These are phyloP conservation scores for Trichomonas vaginalis DNA, from an alignment of 208 protist species.

Conservation along the genomic window DNA sequence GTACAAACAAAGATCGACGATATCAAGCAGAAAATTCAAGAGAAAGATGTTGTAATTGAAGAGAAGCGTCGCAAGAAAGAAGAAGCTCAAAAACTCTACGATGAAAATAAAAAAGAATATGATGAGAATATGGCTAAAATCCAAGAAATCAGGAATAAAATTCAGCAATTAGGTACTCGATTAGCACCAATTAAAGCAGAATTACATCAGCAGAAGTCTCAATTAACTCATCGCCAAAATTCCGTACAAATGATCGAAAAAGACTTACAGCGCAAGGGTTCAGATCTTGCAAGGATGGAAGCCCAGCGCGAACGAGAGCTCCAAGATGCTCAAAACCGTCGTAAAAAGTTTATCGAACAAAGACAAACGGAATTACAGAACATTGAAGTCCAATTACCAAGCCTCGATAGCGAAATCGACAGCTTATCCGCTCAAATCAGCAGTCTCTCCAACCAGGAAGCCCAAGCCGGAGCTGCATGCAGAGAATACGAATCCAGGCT, in stretches of 20 bases:
- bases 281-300: not conserved
- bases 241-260: not conserved
- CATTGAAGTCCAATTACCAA: not conserved
- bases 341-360: not conserved
- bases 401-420: not conserved
- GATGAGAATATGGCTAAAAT: not conserved
- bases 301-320: not conserved
- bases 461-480: too few species aligned
- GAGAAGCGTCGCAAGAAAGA: not conserved
- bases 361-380: not conserved
- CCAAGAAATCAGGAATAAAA: not conserved
- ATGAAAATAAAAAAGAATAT: not conserved
- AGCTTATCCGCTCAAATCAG: not conserved
- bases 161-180: not conserved
- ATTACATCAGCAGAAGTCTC: not conserved
- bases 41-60: not conserved
- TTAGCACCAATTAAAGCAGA: not conserved
- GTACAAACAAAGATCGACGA: not conserved
- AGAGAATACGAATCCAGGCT: not conserved
- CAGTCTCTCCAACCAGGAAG: not conserved
- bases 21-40: not conserved
- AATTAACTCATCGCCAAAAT: not conserved
- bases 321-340: not conserved
- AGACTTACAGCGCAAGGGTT: not conserved
- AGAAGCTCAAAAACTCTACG: not conserved